Evolutionary conservation across 331 rosid species (phyloP).

Genomic region (Spiraea crenata): DNA sequence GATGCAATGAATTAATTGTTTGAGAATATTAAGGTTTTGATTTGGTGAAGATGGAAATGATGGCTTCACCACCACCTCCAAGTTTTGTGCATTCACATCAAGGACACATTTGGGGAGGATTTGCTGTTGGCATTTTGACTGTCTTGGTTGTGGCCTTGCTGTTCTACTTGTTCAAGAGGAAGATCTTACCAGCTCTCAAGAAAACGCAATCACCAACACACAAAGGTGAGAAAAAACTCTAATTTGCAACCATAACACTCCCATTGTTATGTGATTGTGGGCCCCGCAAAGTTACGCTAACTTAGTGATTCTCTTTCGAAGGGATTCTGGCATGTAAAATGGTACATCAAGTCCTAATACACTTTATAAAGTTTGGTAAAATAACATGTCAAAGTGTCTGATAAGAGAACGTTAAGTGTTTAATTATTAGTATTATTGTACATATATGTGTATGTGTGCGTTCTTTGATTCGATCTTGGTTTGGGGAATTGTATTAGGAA

Average conservation of each 20-base stretch:
- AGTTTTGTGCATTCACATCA: not conserved
- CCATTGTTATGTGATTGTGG: not conserved
- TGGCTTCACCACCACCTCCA: constrained; percentile 4
- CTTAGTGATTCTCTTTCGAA: not conserved
- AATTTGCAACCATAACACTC: not conserved
- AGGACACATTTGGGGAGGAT: constrained; percentile 23
- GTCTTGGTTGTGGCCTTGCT: constrained; percentile 30
- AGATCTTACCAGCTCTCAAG: constrained; percentile 36
- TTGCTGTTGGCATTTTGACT: constrained; percentile 42
- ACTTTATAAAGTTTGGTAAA: too few species aligned
- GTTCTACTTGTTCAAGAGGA: constrained; percentile 39
- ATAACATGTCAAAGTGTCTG: not conserved
- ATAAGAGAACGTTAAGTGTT: not conserved
- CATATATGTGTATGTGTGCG: too few species aligned
- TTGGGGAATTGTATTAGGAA: not conserved
- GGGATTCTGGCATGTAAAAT: not conserved
- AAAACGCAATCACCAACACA: not conserved
- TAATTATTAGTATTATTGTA: too few species aligned
- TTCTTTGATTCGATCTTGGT: not conserved
- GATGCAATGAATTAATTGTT: not conserved
- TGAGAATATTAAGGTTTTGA: not conserved
- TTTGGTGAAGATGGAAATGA: not conserved
- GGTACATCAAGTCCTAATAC: too few species aligned
- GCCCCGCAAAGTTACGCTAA: not conserved
- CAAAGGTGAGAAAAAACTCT: constrained; percentile 12